Evolutionary conservation across 2,329 filamentous ascomycete species (phyloP).

Genomic region (Ophiostoma montium): DNA sequence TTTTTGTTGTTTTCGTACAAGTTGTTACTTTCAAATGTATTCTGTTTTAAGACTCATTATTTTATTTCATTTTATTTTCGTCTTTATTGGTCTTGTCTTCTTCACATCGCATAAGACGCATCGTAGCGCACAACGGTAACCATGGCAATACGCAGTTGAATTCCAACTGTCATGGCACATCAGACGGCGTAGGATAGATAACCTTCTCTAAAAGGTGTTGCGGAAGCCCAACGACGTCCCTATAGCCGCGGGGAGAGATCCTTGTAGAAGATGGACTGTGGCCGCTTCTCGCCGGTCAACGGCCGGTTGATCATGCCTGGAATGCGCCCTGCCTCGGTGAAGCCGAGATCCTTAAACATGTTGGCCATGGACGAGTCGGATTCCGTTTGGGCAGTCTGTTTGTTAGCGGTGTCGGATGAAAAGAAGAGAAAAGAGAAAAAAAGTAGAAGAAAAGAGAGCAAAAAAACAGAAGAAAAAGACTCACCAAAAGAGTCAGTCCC

Average conservation of each 20-base stretch:
- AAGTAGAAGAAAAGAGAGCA: not conserved
- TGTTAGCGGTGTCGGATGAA: not conserved
- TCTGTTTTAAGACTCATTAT: no score
- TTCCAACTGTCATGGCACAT: no score
- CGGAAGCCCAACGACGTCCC: no score
- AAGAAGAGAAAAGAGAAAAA: not conserved
- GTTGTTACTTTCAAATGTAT: no score
- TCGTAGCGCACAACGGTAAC: no score
- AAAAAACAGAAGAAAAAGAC: slow-evolving; percentile 16
- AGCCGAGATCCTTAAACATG: slow-evolving; percentile 43
- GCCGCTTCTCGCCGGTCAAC: slow-evolving; percentile 33
- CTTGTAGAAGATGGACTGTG: slow-evolving; percentile 46
- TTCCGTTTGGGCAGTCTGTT: slow-evolving; percentile 26
- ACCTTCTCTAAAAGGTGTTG: no score
- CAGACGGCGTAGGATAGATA: no score
- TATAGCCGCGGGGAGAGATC: slow-evolving; percentile 23
- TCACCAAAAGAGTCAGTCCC: slow-evolving; percentile 38
- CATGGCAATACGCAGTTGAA: no score
- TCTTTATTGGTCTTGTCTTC: no score
- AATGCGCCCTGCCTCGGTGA: slow-evolving; percentile 38
- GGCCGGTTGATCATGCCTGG: slow-evolving; percentile 35
- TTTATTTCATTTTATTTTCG: no score
- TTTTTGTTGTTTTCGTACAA: no score
- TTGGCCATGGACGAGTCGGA: slow-evolving; percentile 33
- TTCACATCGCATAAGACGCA: no score